A percentile compares a stretch with the other conserved stretches of the same genome.
These are phyloP conservation scores for Candida sithepensis DNA, from an alignment of 805 yeast species.

Conservation along the genomic window DNA sequence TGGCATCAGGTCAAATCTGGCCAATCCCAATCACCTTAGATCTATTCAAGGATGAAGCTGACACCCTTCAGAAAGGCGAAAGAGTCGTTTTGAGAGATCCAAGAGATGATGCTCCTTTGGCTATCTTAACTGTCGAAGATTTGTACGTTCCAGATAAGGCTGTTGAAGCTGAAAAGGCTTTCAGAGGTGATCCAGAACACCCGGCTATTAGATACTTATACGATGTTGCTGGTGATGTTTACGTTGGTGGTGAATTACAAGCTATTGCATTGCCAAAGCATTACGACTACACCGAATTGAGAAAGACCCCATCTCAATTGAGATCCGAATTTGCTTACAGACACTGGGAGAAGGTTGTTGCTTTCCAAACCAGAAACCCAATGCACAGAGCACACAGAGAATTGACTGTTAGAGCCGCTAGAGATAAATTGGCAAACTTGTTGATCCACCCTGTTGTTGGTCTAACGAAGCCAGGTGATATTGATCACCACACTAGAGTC, in stretches of 20 bases:
- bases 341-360: slow-evolving; percentile 88
- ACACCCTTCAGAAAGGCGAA: slow-evolving; percentile 50
- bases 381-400: slow-evolving; percentile 99
- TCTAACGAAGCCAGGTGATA: slow-evolving; percentile 94
- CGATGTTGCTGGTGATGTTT: slow-evolving; percentile 74
- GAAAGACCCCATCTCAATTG: slow-evolving; percentile 88
- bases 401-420: slow-evolving; percentile 94
- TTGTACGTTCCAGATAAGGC: slow-evolving; percentile 78
- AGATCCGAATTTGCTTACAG: slow-evolving; percentile 77
- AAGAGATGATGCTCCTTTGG: slow-evolving; percentile 74
- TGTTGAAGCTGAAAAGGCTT: slow-evolving; percentile 78
- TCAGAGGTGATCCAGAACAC: slow-evolving; percentile 96
- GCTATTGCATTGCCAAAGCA: slow-evolving; percentile 83
- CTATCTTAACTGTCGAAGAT: slow-evolving; percentile 76
- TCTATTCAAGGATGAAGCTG: slow-evolving; percentile 47
- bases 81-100: slow-evolving; percentile 76
- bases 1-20: slow-evolving; percentile 77
- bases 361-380: slow-evolving; percentile 97
- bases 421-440: slow-evolving; percentile 81
- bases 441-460: slow-evolving; percentile 97
- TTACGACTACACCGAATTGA: slow-evolving; percentile 82
- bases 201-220: slow-evolving; percentile 79
- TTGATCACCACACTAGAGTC: slow-evolving; percentile 96
- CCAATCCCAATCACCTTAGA: slow-evolving; percentile 92
- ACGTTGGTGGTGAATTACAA: slow-evolving; percentile 84